Base-by-base conservation (phyloP, 129 eudicot species). In the Artemisia tridentata region DNA sequence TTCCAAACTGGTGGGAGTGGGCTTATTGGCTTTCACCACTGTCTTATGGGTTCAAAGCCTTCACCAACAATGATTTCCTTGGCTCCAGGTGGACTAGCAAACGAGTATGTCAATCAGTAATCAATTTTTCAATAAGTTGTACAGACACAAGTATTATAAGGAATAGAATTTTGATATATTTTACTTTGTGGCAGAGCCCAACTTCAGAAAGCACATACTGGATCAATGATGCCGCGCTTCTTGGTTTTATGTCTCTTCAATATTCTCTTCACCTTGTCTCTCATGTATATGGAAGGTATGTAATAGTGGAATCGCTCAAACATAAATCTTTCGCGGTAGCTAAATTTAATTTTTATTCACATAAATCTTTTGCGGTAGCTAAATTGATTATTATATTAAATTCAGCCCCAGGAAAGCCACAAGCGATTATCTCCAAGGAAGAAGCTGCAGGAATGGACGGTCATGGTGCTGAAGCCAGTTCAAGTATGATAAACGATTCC, bases 361-460 rank as follows among this genome's bases (percentile, higher is more conserved):
- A 5, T 38, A 38, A 4, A 34, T 34, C 7, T 34, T 34, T 5
- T 1, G 9, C 45, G 45, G 45, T 7, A 38, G 45, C 45, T 38
- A 38, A 38, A 7, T 38, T 38, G 2, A 38, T 38, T 7, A 7
- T 38, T 38, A 38, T 38, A 38, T 38, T 1, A 7, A 38, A 38
- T 38, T 7, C 8, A 38, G 97, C 96, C 63, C 86, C 83, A 20
- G 96, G 86, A 67, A 91, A 84, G 70, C 81, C 81, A 38, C 97
- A 85, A 82, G 97, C 85, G 52, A 83, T 88, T 51, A 73, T 84
- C 73, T 80, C 96, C 6, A 75, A 84, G 72, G 86, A 75, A 63
- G 84, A 75, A 70, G 79, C 77, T 31, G 83, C 80, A 65, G 79
- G 77, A 43, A 63, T 3, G 61, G 78, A 64, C 1, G 67, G 81